Evolutionary conservation across 352 stramenopile genomes (phyloP), one percentile per base, ranked within the genome.

Genomic region (Elongisporangium anandrum): DNA sequence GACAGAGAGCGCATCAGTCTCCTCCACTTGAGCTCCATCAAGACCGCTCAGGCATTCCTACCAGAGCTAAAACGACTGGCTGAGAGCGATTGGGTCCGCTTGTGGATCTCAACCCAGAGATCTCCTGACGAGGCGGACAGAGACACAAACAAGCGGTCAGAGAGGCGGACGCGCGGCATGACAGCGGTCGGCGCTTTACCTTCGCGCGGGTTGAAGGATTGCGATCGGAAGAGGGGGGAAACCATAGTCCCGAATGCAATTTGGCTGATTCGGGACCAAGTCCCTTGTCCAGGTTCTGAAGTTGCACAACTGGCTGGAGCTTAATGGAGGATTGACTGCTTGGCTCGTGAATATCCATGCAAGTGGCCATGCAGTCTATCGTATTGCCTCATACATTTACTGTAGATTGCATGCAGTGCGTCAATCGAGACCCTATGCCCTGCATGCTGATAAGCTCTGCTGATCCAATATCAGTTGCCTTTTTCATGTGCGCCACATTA

Each of bases 401-500:
- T 8, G 24, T 34, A n/a, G n/a, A n/a, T n/a, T n/a, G n/a, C n/a
- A n/a, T n/a, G 29, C 29, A 15, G 29, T 41, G 9, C 29, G 29
- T 7, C 24, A 34, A 34, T 34, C 4, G 4, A 7, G 24, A 1
- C 6, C 29, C 29, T 15, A 15, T 41, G 29, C 13, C 5, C 29
- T 15, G 5, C 29, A 41, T 41, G 9, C 9, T 41, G 5, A 41
- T 41, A 8, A 15, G 29, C 29, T 41, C 4, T 41, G 24, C 20
- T 8, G n/a, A n/a, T 20, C 12, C 54, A 8, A 53, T 53, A 16
- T 45, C 23, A 39, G 20, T 4, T 34, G 9, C 29, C 29, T 41
- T 41, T 41, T 15, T 45, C 4, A 16, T 47, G 54, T 59, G 10
- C 21, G 17, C 54, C 54, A 59, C 38, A 16, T 22, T 48, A 50